These are phyloP conservation scores for Ceratocystis harringtonii DNA, from an alignment of 2,329 filamentous ascomycete genomes.

Conservation along the genomic window DNA sequence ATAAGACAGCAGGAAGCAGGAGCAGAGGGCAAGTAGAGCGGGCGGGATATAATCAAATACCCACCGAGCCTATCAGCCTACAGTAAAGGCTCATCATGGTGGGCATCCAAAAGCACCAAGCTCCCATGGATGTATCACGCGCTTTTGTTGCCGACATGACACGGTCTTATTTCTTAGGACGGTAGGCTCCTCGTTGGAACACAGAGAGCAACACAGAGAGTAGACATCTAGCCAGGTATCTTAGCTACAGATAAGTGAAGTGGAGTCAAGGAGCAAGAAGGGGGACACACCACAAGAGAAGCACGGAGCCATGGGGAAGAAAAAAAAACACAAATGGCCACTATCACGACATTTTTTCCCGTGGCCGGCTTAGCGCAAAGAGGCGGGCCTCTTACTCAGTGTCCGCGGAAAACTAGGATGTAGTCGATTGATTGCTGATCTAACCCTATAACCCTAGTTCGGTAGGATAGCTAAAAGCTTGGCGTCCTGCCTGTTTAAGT, in stretches of 20 bases:
- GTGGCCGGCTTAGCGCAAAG: not conserved
- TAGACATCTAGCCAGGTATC: not conserved
- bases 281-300: not conserved
- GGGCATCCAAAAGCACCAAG: no score
- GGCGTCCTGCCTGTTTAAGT: not conserved
- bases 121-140: no score
- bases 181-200: no score
- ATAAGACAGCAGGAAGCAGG: no score
- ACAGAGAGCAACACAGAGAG: no score
- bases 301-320: not conserved
- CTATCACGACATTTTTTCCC: conserved; percentile 2
- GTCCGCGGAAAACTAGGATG: not conserved
- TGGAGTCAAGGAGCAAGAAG: not conserved
- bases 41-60: no score
- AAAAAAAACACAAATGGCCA: not conserved
- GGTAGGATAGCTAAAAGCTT: not conserved
- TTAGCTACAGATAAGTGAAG: not conserved
- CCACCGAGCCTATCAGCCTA: no score
- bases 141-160: no score
- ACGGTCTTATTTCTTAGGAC: no score
- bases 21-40: no score
- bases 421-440: not conserved
- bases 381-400: not conserved
- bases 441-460: not conserved
- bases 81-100: no score